Conservation (phyloP, 169 alveolate species). For the Neospora caninum region DNA sequence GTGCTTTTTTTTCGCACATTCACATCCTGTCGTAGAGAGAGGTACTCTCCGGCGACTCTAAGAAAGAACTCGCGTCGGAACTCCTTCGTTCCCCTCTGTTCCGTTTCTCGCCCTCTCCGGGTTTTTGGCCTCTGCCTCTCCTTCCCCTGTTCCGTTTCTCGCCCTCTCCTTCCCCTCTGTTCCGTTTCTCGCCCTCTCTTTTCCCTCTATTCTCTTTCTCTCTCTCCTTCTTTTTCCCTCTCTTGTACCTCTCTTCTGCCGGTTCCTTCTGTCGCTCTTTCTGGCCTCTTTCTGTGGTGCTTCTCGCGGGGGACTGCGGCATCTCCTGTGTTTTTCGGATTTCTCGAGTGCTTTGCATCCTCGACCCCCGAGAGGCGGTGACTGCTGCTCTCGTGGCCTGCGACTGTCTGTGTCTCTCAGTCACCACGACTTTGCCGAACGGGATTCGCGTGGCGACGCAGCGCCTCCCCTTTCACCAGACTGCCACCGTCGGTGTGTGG, state of each 20-base stretch:
- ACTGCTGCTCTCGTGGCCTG: not conserved
- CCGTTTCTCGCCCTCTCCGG: not conserved
- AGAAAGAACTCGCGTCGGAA: no score
- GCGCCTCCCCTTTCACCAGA: slow-evolving; percentile 76
- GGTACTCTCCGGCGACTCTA: no score
- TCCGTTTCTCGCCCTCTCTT: not conserved
- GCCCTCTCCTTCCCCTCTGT: not conserved
- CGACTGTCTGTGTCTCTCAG: slow-evolving; percentile 22
- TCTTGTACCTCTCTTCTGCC: not conserved
- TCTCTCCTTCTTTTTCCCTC: not conserved
- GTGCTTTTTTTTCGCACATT: no score
- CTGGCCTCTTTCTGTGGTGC: no score
- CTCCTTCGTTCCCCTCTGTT: no score
- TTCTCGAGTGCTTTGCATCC: no score
- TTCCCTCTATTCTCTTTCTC: not conserved
- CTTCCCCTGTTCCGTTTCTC: not conserved
- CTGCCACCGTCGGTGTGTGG: slow-evolving; percentile 93
- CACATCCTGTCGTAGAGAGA: no score
- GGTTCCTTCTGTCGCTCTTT: not conserved
- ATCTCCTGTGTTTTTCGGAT: no score
- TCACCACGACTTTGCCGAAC: slow-evolving; percentile 71
- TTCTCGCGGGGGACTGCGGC: no score
- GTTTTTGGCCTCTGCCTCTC: not conserved
- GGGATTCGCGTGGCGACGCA: slow-evolving; percentile 92
- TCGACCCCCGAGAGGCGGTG: not conserved